Percentiles rank a stretch among this genome's conserved stretches.
These are phyloP conservation scores for Xylariaceae sp. DNA, from an alignment of 2,329 filamentous ascomycete species.

Conservation along the genomic window DNA sequence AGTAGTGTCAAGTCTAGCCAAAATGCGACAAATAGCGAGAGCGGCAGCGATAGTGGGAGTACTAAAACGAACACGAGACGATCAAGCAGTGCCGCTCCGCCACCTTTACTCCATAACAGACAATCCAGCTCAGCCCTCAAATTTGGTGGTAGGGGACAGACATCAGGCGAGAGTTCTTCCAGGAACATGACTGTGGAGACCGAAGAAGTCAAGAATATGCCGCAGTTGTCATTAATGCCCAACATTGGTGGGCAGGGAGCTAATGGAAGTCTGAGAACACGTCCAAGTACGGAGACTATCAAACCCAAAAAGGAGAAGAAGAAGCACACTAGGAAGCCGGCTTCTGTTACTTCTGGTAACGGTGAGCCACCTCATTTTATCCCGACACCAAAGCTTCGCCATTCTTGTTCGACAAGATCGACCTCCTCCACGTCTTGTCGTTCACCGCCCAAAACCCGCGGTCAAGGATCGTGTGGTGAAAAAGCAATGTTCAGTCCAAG, in stretches of 20 bases:
- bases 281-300: slow-evolving; percentile 94
- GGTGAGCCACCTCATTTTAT: slow-evolving; percentile 60
- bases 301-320: slow-evolving; percentile 93
- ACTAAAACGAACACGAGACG: slow-evolving; percentile 51
- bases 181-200: slow-evolving; percentile 98
- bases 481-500: slow-evolving; percentile 34
- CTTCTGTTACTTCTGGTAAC: slow-evolving; percentile 72
- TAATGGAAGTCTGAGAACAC: slow-evolving; percentile 78
- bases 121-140: slow-evolving; percentile 73
- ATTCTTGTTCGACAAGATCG: slow-evolving; percentile 49
- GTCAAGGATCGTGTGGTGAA: slow-evolving; percentile 44
- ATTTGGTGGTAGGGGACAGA: slow-evolving; percentile 70
- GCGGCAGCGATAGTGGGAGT: slow-evolving; percentile 70
- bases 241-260: slow-evolving; percentile 68
- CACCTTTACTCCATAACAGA: slow-evolving; percentile 62
- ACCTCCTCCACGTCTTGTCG: slow-evolving; percentile 41
- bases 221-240: slow-evolving; percentile 76
- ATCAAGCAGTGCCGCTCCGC: slow-evolving; percentile 49
- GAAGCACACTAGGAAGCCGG: slow-evolving; percentile 75
- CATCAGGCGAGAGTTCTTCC: slow-evolving; percentile 71
- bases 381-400: slow-evolving; percentile 45
- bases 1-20: slow-evolving; percentile 54
- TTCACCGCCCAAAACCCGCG: slow-evolving; percentile 44
- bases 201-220: slow-evolving; percentile 90
- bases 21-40: slow-evolving; percentile 57